Evolutionary conservation across 192 early-diverging fungal genomes (phyloP).

Genomic region (Geranomyces michiganensis): DNA sequence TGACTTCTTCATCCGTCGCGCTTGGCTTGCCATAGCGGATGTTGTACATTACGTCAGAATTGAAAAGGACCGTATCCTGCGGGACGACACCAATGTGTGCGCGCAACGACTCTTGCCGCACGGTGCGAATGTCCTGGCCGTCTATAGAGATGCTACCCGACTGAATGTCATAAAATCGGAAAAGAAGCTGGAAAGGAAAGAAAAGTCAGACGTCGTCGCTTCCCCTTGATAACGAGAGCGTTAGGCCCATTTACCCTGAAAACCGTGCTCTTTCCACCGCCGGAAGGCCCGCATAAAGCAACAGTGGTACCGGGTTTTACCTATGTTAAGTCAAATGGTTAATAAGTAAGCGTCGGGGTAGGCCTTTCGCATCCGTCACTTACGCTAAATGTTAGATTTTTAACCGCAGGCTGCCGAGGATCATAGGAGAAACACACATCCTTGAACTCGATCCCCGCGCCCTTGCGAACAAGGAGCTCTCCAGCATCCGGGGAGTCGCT

Average conservation of each 20-base stretch:
- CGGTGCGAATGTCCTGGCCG: conserved; percentile 73
- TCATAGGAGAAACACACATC: conserved; percentile 77
- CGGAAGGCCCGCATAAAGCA: conserved; percentile 78
- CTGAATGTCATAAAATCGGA: conserved; percentile 88
- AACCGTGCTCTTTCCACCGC: conserved; percentile 62
- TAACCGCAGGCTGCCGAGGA: conserved; percentile 69
- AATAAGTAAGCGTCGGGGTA: too few relatives aligned
- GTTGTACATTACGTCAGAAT: conserved; percentile 93
- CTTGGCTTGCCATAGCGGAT: conserved; percentile 75
- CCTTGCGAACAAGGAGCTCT: conserved; percentile 57
- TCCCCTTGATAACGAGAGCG: not conserved
- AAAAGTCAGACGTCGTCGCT: too few relatives aligned
- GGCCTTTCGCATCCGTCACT: too few relatives aligned
- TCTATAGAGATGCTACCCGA: conserved; percentile 85
- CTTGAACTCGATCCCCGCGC: conserved; percentile 69
- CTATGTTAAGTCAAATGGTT: too few relatives aligned
- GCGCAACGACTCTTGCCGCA: conserved; percentile 75
- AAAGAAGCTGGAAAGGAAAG: conserved; percentile 60
- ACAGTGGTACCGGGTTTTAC: conserved; percentile 72
- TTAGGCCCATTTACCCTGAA: conserved; percentile 30
- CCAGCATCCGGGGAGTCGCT: conserved; percentile 67
- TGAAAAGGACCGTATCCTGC: conserved; percentile 93
- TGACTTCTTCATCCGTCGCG: conserved; percentile 71
- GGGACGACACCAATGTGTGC: conserved; percentile 90
- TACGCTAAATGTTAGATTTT: conserved; percentile 64